A percentile compares a stretch with the other conserved stretches of the same genome.
Conservation (phyloP, 1,139 yeast genomes). For the Pneumocystis sp. region DNA sequence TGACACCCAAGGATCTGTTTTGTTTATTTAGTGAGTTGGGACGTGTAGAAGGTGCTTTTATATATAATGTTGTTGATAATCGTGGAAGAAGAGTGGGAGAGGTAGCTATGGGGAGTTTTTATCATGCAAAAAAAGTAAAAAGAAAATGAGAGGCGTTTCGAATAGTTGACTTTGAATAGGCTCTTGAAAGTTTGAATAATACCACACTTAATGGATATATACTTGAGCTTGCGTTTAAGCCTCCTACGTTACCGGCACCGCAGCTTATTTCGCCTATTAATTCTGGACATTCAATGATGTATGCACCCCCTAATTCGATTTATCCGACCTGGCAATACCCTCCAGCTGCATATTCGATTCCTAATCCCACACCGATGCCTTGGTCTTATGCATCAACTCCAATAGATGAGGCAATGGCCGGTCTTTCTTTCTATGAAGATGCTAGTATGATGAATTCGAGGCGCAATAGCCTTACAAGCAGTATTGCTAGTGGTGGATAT, state of each 20-base stretch:
- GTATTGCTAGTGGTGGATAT: not conserved
- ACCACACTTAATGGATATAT: not conserved
- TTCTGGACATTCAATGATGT: not conserved
- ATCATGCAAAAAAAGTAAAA: not conserved
- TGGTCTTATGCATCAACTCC: not conserved
- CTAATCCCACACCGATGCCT: not conserved
- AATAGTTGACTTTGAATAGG: not conserved
- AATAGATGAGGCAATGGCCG: not conserved
- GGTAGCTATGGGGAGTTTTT: not conserved
- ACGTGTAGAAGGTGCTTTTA: not conserved
- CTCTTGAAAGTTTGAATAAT: conserved; percentile 1
- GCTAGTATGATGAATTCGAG: not conserved
- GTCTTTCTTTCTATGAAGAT: not conserved
- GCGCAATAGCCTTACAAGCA: not conserved
- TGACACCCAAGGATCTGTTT: conserved; percentile 1
- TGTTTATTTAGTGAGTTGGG: not conserved
- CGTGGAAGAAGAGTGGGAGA: conserved; percentile 1
- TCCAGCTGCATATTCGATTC: not conserved
- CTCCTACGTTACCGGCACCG: not conserved
- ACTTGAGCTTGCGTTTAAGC: conserved; percentile 1
- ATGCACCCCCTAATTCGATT: not conserved
- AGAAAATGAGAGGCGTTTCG: not conserved
- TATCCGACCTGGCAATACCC: not conserved
- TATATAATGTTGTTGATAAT: not conserved
- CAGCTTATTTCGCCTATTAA: not conserved